Base-by-base conservation (phyloP, 192 early-diverging fungal genomes). In the Dissophora globulifera region DNA sequence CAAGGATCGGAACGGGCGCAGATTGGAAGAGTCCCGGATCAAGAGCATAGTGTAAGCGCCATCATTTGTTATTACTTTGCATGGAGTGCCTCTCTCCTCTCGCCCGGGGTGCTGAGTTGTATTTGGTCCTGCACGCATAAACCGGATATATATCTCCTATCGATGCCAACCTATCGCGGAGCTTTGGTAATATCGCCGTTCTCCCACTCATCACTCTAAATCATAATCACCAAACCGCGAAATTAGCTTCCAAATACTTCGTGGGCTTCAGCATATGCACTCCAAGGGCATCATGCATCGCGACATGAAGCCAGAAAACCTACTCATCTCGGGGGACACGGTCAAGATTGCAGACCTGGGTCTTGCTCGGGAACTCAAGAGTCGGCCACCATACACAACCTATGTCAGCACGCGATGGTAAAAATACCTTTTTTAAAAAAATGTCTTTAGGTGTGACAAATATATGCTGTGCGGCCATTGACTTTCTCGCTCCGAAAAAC, bases 341-440 rank as follows among this genome's bases (percentile, higher is more conserved):
- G 82, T 92, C 38, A 99, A 98, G 82, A 91, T 99, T 59, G 96
- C 94, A 17, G 97, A 99, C 79, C 95, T 99, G 86, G 96, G 97
- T 10, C 82, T 99, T 22, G 95, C 96, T 40, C 83, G 94, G 45
- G 94, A 98, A 64, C 89, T 95, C 62, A 89, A 95, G 60, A 91
- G 87, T 78, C 85, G 88, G 40, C 92, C 93, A 1, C 96, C 97
- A 33, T 95, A 96, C 62, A 98, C 97, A 26, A 94, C 95, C 66
- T 99, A 99, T 81, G 95, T 99, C 52, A 94, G 93, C 83, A 99
- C 97, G 10, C 85, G 97, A 69, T 99, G 97, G 97, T 95, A 78
- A n/a, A n/a, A n/a, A n/a, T n/a, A n/a, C n/a, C n/a, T n/a, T n/a
- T n/a, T n/a, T n/a, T n/a, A n/a, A n/a, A n/a, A n/a, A n/a, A n/a